These are phyloP conservation scores for Simplicillium sp. DNA, from an alignment of 2,329 filamentous ascomycete genomes.

Conservation along the genomic window DNA sequence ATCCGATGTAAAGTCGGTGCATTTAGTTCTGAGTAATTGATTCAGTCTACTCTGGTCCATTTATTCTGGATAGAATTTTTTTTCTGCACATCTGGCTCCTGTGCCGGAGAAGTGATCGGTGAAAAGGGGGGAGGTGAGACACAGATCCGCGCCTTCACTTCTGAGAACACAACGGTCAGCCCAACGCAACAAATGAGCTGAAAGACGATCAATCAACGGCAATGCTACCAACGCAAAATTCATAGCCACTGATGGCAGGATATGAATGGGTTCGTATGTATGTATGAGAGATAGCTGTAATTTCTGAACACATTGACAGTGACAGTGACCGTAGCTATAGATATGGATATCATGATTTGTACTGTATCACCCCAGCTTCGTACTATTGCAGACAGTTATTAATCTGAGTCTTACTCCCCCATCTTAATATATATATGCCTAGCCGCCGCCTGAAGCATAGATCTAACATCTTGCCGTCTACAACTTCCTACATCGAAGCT, in stretches of 20 bases:
- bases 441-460: not conserved
- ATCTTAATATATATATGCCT: constrained; percentile 1
- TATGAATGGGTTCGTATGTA: not conserved
- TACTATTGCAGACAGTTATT: not conserved
- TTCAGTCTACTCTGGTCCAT: not conserved
- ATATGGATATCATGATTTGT: not conserved
- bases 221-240: not conserved
- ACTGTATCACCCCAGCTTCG: not conserved
- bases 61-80: not conserved
- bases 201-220: not conserved
- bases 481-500: not conserved
- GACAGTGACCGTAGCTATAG: not conserved
- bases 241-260: not conserved
- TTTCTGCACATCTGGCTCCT: not conserved
- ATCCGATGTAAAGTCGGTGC: not conserved
- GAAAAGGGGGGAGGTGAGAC: not conserved
- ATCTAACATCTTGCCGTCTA: not conserved
- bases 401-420: not conserved
- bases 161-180: not conserved
- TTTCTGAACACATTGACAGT: not conserved
- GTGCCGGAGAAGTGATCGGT: constrained; percentile 1
- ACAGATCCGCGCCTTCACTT: constrained; percentile 1
- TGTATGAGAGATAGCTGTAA: constrained; percentile 1
- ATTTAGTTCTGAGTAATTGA: not conserved
- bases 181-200: no score